These are phyloP conservation scores for Alternaria sp. DNA, from an alignment of 2,329 filamentous ascomycete genomes.

Conservation along the genomic window DNA sequence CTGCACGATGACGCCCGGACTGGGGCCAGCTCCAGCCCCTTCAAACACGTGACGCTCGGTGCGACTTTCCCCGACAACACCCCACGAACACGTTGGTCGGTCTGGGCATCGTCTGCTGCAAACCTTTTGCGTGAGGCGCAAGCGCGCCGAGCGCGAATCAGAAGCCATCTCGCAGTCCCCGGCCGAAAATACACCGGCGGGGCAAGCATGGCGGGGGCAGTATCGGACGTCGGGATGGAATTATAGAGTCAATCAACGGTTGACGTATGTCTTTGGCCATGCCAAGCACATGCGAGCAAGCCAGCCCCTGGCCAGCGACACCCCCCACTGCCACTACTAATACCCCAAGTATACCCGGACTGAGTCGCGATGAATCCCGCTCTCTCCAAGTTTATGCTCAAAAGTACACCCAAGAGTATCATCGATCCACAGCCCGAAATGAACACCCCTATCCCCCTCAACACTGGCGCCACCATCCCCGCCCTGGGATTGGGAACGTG, in stretches of 20 bases:
- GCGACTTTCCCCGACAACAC: constrained; percentile 29
- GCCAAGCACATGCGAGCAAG: constrained; percentile 16
- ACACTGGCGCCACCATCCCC: constrained; percentile 53
- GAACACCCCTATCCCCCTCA: constrained; percentile 52
- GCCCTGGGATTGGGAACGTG: constrained; percentile 53
- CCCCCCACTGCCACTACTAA: constrained; percentile 36
- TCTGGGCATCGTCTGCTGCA: constrained; percentile 23
- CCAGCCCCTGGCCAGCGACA: constrained; percentile 12
- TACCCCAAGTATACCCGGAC: constrained; percentile 26
- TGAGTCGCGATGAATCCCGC: constrained; percentile 48
- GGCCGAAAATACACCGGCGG: constrained; percentile 39
- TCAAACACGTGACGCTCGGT: constrained; percentile 34
- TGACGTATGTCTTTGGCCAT: constrained; percentile 23
- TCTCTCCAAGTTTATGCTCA: constrained; percentile 53
- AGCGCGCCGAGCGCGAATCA: constrained; percentile 24
- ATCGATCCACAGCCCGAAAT: constrained; percentile 51
- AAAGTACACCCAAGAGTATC: constrained; percentile 48
- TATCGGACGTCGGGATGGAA: constrained; percentile 43
- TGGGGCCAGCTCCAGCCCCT: constrained; percentile 4
- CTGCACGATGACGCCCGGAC: constrained; percentile 32
- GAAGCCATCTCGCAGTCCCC: constrained; percentile 14
- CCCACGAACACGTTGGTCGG: constrained; percentile 19
- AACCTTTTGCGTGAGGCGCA: constrained; percentile 21
- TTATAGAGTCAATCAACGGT: constrained; percentile 47
- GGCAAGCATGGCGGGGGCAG: constrained; percentile 36